These are phyloP conservation scores for Leccinellum luteum DNA, from an alignment of 768 basidiomycete species.

Conservation along the genomic window DNA sequence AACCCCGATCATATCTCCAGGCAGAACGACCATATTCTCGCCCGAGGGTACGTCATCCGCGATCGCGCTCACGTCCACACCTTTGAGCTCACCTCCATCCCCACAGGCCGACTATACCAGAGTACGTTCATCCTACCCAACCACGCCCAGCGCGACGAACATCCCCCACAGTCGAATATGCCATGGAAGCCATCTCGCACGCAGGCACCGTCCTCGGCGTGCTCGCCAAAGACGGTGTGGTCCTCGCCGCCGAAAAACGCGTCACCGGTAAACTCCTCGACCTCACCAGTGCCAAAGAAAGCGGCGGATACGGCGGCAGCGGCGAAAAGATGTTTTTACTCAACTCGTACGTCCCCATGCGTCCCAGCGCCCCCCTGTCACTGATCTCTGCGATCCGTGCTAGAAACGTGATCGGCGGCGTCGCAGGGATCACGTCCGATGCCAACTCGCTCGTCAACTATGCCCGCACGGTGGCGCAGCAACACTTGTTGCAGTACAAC, in stretches of 20 bases:
- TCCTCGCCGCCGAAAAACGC: constrained; percentile 94
- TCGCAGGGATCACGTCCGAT: constrained; percentile 95
- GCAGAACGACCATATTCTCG: constrained; percentile 98
- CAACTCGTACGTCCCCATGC: constrained; percentile 63
- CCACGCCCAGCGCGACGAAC: constrained; percentile 4
- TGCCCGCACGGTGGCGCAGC: constrained; percentile 87
- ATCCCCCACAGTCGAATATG: constrained; percentile 82
- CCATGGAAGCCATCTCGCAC: constrained; percentile 98
- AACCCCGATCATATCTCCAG: constrained; percentile 41
- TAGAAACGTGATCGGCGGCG: constrained; percentile 89
- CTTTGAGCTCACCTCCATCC: constrained; percentile 2
- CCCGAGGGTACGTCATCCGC: constrained; percentile 71
- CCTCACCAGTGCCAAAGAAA: constrained; percentile 79
- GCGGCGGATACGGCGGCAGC: constrained; percentile 84
- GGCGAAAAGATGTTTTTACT: constrained; percentile 98
- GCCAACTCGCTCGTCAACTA: constrained; percentile 97
- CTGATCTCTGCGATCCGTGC: not conserved
- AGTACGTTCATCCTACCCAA: constrained; percentile 49
- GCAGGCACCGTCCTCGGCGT: constrained; percentile 93
- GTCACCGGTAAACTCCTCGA: constrained; percentile 97
- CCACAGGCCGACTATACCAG: constrained; percentile 91
- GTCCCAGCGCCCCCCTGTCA: not conserved
- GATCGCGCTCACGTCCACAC: constrained; percentile 5
- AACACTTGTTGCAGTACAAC: constrained; percentile 85
- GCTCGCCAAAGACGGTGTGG: constrained; percentile 86